Evolutionary conservation across 148 eudicot genomes (phyloP).

Genomic region (Heliosperma pusillum): DNA sequence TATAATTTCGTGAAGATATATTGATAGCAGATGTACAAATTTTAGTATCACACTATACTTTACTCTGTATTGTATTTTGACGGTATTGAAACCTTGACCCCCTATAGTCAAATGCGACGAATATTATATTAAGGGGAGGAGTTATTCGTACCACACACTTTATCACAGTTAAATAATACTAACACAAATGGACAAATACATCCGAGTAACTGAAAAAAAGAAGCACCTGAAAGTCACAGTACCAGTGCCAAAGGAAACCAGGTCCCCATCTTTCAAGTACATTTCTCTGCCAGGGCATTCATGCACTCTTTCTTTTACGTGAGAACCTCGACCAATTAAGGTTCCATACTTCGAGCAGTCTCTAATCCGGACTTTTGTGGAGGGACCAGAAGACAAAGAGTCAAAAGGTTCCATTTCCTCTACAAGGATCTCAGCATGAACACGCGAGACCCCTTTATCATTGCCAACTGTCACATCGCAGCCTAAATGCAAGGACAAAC

Average conservation of each 20-base stretch:
- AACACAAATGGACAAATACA: background rate
- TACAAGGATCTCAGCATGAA: constrained; percentile 82
- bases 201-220: background rate
- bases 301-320: constrained; percentile 62
- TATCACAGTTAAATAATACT: background rate
- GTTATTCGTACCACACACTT: background rate
- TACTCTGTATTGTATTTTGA: background rate
- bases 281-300: constrained; percentile 72
- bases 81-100: background rate
- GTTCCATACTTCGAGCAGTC: constrained; percentile 98
- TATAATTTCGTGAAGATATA: background rate
- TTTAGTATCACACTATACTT: background rate
- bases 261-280: constrained; percentile 63
- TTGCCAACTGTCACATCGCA: constrained; percentile 73
- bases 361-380: constrained; percentile 57
- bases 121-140: background rate
- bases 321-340: constrained; percentile 36
- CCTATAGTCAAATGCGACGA: background rate
- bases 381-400: constrained; percentile 30
- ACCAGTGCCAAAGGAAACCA: constrained; percentile 85
- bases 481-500: constrained; percentile 39
- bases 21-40: background rate
- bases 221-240: constrained; percentile 76
- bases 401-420: constrained; percentile 61
- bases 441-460: constrained; percentile 90